Percentiles rank a stretch among this genome's conserved stretches.
phyloP scores from a whole-genome alignment of 2,329 filamentous ascomycete genomes.

The Fusarium succisae region DNA sequence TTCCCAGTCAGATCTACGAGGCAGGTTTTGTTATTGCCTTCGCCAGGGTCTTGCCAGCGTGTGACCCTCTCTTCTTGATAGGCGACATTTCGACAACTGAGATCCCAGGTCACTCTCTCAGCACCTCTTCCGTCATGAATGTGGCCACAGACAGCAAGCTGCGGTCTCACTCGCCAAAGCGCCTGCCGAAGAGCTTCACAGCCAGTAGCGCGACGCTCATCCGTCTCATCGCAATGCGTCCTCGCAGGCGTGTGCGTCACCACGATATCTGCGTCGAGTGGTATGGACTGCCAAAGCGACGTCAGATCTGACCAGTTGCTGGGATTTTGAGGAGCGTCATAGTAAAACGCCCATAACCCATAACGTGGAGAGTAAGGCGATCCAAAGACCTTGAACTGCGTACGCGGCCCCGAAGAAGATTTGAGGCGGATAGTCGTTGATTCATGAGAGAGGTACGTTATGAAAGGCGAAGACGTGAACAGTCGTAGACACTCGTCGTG shows the following conservation, averaged over 20 bases:
- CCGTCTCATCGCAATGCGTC: slow-evolving; percentile 64
- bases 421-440: slow-evolving; percentile 63
- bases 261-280: slow-evolving; percentile 70
- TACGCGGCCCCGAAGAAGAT: slow-evolving; percentile 63
- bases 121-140: slow-evolving; percentile 74
- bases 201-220: slow-evolving; percentile 56
- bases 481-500: slow-evolving; percentile 63
- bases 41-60: slow-evolving; percentile 68
- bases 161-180: slow-evolving; percentile 69
- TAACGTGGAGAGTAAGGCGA: slow-evolving; percentile 71
- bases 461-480: slow-evolving; percentile 61
- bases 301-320: slow-evolving; percentile 38
- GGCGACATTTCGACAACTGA: slow-evolving; percentile 49
- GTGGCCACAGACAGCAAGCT: slow-evolving; percentile 75
- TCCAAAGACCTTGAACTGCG: slow-evolving; percentile 73
- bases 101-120: slow-evolving; percentile 69
- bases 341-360: slow-evolving; percentile 74
- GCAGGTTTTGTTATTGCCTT: slow-evolving; percentile 65
- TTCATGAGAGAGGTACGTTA: slow-evolving; percentile 73
- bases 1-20: slow-evolving; percentile 68
- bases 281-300: slow-evolving; percentile 69
- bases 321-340: slow-evolving; percentile 50
- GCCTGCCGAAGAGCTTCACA: slow-evolving; percentile 68
- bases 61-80: slow-evolving; percentile 56
- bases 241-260: slow-evolving; percentile 76